Evolutionary conservation across 2,329 filamentous ascomycete species (phyloP).

Genomic region (Venturia effusa): DNA sequence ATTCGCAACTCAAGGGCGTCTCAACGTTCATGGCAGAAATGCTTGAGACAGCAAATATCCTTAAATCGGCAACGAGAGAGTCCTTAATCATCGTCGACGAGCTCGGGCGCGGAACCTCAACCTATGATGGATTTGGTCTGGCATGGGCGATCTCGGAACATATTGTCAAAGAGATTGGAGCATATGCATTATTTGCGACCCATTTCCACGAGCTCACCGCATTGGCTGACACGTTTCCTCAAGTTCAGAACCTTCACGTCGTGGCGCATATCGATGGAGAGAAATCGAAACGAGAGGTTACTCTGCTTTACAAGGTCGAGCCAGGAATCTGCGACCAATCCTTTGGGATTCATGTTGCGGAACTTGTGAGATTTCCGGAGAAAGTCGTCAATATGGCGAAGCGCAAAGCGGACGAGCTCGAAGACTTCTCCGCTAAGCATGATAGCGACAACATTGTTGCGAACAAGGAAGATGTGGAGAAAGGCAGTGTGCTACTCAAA

Average conservation of each 20-base stretch:
- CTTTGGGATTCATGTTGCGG: slow-evolving; percentile 96
- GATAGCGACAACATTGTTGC: slow-evolving; percentile 47
- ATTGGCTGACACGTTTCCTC: slow-evolving; percentile 71
- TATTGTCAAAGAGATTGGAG: slow-evolving; percentile 89
- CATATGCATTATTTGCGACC: slow-evolving; percentile 90
- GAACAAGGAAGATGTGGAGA: slow-evolving; percentile 76
- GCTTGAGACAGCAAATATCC: slow-evolving; percentile 96
- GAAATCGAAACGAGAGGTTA: slow-evolving; percentile 57
- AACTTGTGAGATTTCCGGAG: slow-evolving; percentile 88
- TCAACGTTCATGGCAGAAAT: slow-evolving; percentile 99
- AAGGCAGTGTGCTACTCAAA: slow-evolving; percentile 78
- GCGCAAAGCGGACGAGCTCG: slow-evolving; percentile 92
- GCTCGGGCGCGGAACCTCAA: slow-evolving; percentile 89
- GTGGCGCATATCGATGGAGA: slow-evolving; percentile 74
- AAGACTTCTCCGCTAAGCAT: slow-evolving; percentile 82
- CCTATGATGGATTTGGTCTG: slow-evolving; percentile 96
- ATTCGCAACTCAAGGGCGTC: slow-evolving; percentile 94
- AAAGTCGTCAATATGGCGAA: slow-evolving; percentile 99
- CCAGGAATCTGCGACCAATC: slow-evolving; percentile 93
- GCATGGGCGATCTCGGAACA: slow-evolving; percentile 98
- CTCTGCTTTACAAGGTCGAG: slow-evolving; percentile 91
- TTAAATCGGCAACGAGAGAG: slow-evolving; percentile 91
- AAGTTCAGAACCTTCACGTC: slow-evolving; percentile 89
- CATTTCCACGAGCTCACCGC: slow-evolving; percentile 98
- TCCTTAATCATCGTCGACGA: slow-evolving; percentile 98